Evolutionary conservation across 495 filamentous ascomycete genomes (phyloP).

Genomic region (Hypoxylon crocopeplum): DNA sequence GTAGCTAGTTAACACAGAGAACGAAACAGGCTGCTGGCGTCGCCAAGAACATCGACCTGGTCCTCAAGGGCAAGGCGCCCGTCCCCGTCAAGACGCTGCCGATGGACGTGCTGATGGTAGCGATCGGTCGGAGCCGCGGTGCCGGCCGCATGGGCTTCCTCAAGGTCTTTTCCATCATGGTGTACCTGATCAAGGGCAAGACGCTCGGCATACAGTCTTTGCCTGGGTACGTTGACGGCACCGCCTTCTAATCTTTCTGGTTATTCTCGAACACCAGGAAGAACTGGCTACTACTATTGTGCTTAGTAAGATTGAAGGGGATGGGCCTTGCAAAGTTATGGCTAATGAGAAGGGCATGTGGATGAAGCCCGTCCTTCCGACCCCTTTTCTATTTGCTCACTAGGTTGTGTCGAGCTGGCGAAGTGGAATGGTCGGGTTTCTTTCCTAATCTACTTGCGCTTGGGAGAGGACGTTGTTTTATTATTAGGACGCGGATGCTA

Average conservation of each 20-base stretch:
- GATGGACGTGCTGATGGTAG: constrained; percentile 49
- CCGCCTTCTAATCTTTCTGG: constrained; percentile 38
- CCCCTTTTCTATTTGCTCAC: no score
- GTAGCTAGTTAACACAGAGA: not conserved
- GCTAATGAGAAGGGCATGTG: no score
- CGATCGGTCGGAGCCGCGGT: constrained; percentile 50
- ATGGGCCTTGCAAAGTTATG: no score
- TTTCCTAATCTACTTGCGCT: no score
- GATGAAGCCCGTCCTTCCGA: no score
- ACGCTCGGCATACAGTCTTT: constrained; percentile 45
- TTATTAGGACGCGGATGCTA: not conserved
- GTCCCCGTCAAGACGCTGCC: constrained; percentile 48
- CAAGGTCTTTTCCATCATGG: constrained; percentile 48
- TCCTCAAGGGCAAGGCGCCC: constrained; percentile 43
- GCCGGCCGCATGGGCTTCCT: constrained; percentile 47
- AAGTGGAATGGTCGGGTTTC: no score
- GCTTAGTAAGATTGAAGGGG: no score
- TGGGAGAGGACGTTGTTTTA: no score
- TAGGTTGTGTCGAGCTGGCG: no score
- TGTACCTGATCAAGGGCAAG: constrained; percentile 52
- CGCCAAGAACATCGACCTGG: constrained; percentile 52
- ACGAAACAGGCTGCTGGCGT: constrained; percentile 46
- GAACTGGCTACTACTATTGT: no score
- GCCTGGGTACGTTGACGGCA: constrained; percentile 48
- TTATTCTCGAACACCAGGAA: no score